These are phyloP conservation scores for Penicillium parvum DNA, from an alignment of 495 filamentous ascomycete genomes.

Conservation along the genomic window DNA sequence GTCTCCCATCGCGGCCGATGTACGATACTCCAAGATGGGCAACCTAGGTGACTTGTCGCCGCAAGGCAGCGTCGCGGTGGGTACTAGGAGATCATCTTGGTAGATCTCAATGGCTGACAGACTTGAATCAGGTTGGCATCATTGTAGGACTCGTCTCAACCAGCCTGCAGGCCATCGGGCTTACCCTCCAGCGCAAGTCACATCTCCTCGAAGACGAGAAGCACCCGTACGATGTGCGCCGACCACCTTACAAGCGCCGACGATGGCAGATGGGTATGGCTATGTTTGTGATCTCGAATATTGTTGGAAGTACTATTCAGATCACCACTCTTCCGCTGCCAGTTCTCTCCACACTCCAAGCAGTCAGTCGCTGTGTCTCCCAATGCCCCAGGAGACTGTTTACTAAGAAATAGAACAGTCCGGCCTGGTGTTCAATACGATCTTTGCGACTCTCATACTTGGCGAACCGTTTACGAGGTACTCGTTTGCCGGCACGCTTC, in stretches of 20 bases:
- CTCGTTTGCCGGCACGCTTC: constrained; percentile 80
- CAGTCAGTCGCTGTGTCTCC: constrained; percentile 43
- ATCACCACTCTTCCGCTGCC: constrained; percentile 95
- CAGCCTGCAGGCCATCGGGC: constrained; percentile 86
- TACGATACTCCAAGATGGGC: constrained; percentile 53
- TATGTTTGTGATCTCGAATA: constrained; percentile 93
- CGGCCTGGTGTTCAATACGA: constrained; percentile 96
- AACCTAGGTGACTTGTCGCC: constrained; percentile 80
- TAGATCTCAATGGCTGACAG: constrained; percentile 9
- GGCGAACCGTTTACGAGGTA: constrained; percentile 90
- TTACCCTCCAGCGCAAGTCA: constrained; percentile 98
- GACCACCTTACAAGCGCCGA: constrained; percentile 85
- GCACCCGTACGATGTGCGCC: constrained; percentile 65
- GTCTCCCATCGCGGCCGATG: constrained; percentile 24
- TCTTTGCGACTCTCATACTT: constrained; percentile 90
- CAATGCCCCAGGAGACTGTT: background rate
- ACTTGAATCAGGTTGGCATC: constrained; percentile 67
- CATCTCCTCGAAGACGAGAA: constrained; percentile 98
- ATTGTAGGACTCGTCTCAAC: constrained; percentile 89
- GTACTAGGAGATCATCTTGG: constrained; percentile 22
- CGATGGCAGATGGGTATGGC: constrained; percentile 97
- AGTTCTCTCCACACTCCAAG: constrained; percentile 91
- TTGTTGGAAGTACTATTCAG: constrained; percentile 92
- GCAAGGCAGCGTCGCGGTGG: constrained; percentile 78
- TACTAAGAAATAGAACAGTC: constrained; percentile 43